Evolutionary conservation across 2,329 filamentous ascomycete species (phyloP).

Genomic region (Neurospora sp.): DNA sequence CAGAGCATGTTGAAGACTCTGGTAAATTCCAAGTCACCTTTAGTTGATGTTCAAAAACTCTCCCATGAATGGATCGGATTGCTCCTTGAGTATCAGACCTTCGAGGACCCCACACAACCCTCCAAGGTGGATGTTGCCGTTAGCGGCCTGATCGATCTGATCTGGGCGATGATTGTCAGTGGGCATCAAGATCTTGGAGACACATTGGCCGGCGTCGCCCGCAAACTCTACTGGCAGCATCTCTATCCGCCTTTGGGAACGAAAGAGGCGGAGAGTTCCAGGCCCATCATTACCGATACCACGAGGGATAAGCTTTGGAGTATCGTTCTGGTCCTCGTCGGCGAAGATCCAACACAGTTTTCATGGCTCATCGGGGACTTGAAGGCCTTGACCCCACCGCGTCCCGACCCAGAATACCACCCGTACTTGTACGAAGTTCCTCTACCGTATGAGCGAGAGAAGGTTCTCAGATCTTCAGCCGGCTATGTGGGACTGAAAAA

Average conservation of each 20-base stretch:
- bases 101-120: conserved; percentile 30
- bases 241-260: conserved; percentile 48
- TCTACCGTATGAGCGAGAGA: conserved; percentile 53
- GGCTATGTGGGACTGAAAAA: conserved; percentile 89
- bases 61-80: conserved; percentile 17
- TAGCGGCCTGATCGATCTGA: conserved; percentile 25
- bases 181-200: conserved; percentile 3
- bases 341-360: conserved; percentile 40
- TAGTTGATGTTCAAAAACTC: conserved; percentile 22
- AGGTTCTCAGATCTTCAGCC: conserved; percentile 62
- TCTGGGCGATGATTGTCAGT: conserved; percentile 14
- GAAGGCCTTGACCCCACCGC: conserved; percentile 40
- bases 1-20: conserved; percentile 31
- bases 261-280: conserved; percentile 5
- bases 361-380: conserved; percentile 41
- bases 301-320: conserved; percentile 53
- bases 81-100: conserved; percentile 22
- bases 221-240: conserved; percentile 50
- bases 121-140: conserved; percentile 27
- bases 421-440: conserved; percentile 53
- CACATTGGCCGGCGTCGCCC: conserved; percentile 24
- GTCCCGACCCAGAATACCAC: conserved; percentile 24
- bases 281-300: conserved; percentile 36
- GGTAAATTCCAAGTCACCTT: conserved; percentile 22
- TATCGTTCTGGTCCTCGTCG: conserved; percentile 47